Evolutionary conservation across 2,329 filamentous ascomycete genomes (phyloP).

Genomic region (Cryphonectria carpinicola): DNA sequence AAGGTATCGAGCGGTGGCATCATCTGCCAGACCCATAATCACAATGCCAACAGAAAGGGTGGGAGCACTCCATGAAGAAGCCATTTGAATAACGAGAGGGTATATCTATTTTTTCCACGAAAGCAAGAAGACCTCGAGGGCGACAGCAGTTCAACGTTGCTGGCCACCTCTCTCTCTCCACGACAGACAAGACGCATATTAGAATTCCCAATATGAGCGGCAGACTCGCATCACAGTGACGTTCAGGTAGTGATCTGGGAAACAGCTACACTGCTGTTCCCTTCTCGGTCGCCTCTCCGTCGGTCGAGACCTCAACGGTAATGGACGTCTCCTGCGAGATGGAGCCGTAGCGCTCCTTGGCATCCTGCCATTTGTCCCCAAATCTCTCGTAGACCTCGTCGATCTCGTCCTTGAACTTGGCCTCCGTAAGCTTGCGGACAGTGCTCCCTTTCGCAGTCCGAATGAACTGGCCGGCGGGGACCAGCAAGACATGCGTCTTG

Average conservation of each 20-base stretch:
- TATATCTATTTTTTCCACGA: not conserved
- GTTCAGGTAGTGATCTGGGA: not conserved
- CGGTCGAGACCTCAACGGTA: slow-evolving; percentile 19
- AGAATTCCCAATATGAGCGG: not conserved
- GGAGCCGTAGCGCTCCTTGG: slow-evolving; percentile 28
- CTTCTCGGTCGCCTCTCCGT: not conserved
- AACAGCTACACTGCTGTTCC: not conserved
- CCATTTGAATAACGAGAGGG: not conserved
- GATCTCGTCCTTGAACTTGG: slow-evolving; percentile 25
- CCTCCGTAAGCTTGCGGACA: slow-evolving; percentile 27
- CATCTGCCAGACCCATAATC: not conserved
- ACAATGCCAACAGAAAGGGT: not conserved
- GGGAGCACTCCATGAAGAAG: not conserved
- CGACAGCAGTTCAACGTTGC: not conserved
- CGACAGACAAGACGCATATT: not conserved
- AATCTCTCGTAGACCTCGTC: slow-evolving; percentile 26
- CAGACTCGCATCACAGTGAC: slow-evolving; percentile 7
- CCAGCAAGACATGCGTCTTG: slow-evolving; percentile 30
- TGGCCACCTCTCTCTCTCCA: not conserved
- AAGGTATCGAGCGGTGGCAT: not conserved
- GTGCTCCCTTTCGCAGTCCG: slow-evolving; percentile 32
- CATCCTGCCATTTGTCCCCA: slow-evolving; percentile 32
- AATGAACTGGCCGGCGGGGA: slow-evolving; percentile 26
- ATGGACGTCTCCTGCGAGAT: slow-evolving; percentile 28
- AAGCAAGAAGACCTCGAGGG: not conserved